Base-by-base conservation (phyloP, 78 protist species). In the Emiliania huxleyi region DNA sequence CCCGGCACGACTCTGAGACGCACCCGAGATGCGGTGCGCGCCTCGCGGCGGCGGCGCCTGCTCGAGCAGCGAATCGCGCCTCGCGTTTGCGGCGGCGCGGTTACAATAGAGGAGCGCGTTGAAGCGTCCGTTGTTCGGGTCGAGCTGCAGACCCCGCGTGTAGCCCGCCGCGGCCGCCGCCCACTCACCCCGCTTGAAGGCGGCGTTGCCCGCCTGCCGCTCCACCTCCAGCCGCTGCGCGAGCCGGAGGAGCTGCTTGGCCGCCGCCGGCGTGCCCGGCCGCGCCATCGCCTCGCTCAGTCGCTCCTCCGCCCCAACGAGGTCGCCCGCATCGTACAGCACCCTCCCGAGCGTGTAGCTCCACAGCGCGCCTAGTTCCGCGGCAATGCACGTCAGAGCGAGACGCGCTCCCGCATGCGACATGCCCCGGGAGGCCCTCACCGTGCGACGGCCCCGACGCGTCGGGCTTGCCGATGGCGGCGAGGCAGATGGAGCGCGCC, bases 91-190 rank as follows among this genome's bases (percentile, higher is more conserved):
- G 44, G 85, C 26, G 46, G 48, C 85, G 29, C 85, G 85, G 46
- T 77, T 77, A 48, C 85, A 77, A 33, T 40, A 77, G 85, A 77
- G 44, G 37, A 77, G 18, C 48, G 85, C 85, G 18, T 77, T 77
- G 85, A 77, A 77, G 85, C 85, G 85, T 19, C 35, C 46, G 46
- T 77, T 3, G 85, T 2, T 22, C 33, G 48, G 44, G 46, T 77
- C 85, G 48, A 77, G 46, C 18, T 18, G 35, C 33, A 77, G 33
- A 1, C 35, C 85, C 2, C 85, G 85, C 42, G 85, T 77, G 46
- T 77, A 77, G 19, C 35, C 85, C 35, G 44, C 85, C 46, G 23
- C 85, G n/a, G 85, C 85, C 48, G 44, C 22, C n/a, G 85, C 46
- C 25, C 26, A 40, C 8, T 77, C 48, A 29, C 85, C 85, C 4